Conservation (phyloP, 768 basidiomycete genomes). For the Auricularia sp. region DNA sequence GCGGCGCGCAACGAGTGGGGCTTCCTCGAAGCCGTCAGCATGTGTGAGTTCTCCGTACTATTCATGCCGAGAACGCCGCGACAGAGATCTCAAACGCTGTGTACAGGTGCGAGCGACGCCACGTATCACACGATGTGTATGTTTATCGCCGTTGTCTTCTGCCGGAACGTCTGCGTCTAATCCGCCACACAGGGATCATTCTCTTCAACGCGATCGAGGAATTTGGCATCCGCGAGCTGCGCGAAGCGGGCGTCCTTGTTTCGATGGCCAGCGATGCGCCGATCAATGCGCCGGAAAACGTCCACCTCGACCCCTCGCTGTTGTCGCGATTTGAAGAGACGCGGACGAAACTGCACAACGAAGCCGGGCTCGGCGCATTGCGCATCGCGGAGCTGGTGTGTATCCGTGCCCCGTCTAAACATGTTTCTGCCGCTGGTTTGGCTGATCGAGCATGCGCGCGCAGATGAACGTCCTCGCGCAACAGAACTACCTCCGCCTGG, state of each 20-base stretch:
- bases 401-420: conserved; percentile 6
- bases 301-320: conserved; percentile 26
- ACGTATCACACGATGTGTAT: conserved; percentile 82
- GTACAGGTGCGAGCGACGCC: conserved; percentile 68
- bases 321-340: conserved; percentile 46
- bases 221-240: conserved; percentile 69
- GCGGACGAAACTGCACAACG: conserved; percentile 64
- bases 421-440: conserved; percentile 4
- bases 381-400: conserved; percentile 81
- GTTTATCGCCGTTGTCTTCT: background rate
- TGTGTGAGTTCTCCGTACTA: conserved; percentile 31
- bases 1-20: conserved; percentile 76
- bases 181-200: conserved; percentile 36
- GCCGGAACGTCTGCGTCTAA: background rate
- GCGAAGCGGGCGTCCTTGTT: conserved; percentile 23
- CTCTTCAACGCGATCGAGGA: conserved; percentile 76
- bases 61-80: background rate
- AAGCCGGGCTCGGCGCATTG: conserved; percentile 75
- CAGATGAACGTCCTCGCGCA: conserved; percentile 74
- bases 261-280: background rate
- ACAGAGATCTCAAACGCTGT: conserved; percentile 15
- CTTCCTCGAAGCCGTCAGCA: conserved; percentile 67
- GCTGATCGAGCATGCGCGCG: background rate
- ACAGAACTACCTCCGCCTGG: conserved; percentile 80
- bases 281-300: conserved; percentile 22